Base-by-base conservation (phyloP, 2,329 filamentous ascomycete genomes). In the Ceratocystis variospora region DNA sequence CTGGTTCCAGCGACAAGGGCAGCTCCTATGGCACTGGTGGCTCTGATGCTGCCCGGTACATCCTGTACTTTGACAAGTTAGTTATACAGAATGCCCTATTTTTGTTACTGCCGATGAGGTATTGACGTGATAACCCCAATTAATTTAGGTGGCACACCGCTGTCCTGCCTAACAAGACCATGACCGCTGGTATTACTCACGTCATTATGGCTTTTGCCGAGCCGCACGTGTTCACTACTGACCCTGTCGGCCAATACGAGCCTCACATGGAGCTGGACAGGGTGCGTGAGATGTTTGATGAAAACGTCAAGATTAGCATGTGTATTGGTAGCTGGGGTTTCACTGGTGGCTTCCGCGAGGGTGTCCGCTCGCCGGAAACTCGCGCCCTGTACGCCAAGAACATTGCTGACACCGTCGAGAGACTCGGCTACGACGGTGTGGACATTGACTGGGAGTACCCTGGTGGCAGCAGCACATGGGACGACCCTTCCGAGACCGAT, bases 301-400 rank as follows among this genome's bases (percentile, higher is more conserved):
- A 74, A 0, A 77, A 77, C 31, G 84, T 85, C 19, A 85, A 87
- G 70, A 74, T 90, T 25, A 80, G 87, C 76, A 79, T 90, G 50
- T 87, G 87, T 25, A 83, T 91, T 69, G 88, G 88, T 10, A 88
- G 87, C 64, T 91, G 88, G 87, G 87, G 86, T 0, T 85, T 89
- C 68, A 85, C 81, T 0, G 73, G 74, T 6, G 87, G 86, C 0
- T 90, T 88, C 71, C 79, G 80, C 0, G 73, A 73, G 12, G 86
- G 81, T 0, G 83, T 84, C 1, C 78, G 77, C 63, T 78, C 79
- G 3, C 77, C 80, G 0, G 70, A 74, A 1, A 80, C 79, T 0
- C 81, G 85, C 17, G 76, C 78, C 68, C 75, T 75, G 8, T 91
- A 87, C 74, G 85, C 87, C 1, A 77, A 77, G 59, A 88, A 88